These are phyloP conservation scores for Staphylotrichum tortipilum DNA, from an alignment of 495 filamentous ascomycete genomes.

Conservation along the genomic window DNA sequence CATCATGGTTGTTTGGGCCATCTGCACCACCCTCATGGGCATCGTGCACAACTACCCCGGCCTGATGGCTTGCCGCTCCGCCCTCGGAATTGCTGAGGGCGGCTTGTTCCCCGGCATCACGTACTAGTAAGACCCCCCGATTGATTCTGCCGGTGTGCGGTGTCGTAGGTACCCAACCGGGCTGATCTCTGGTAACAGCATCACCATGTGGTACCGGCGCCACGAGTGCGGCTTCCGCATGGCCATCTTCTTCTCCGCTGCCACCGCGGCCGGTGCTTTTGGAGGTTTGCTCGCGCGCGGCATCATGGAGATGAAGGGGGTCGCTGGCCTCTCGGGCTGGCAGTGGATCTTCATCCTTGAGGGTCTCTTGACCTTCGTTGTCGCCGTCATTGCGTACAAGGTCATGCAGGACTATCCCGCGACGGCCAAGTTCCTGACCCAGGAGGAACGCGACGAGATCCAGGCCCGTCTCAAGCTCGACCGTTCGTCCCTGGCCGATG, in stretches of 20 bases:
- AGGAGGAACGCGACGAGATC: constrained; percentile 58
- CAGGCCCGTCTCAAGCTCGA: constrained; percentile 57
- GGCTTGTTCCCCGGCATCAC: constrained; percentile 75
- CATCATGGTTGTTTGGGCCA: constrained; percentile 50
- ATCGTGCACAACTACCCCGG: constrained; percentile 62
- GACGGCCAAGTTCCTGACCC: constrained; percentile 61
- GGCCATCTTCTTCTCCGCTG: constrained; percentile 79
- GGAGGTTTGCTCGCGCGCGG: constrained; percentile 66
- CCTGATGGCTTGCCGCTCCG: constrained; percentile 62
- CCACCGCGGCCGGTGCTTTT: constrained; percentile 69
- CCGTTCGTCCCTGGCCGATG: constrained; percentile 66
- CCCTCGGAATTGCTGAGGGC: constrained; percentile 67
- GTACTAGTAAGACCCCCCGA: constrained; percentile 38
- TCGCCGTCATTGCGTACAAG: constrained; percentile 56
- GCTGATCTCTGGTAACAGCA: no score
- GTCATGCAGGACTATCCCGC: constrained; percentile 74
- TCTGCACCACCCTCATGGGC: constrained; percentile 60
- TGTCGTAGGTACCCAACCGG: no score
- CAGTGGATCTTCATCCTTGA: constrained; percentile 71
- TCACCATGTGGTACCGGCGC: constrained; percentile 62
- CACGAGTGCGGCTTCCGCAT: constrained; percentile 57
- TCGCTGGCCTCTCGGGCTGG: constrained; percentile 59
- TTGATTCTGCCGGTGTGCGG: neutral
- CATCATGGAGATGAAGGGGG: constrained; percentile 56
- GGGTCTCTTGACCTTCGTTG: constrained; percentile 57